Base-by-base conservation (phyloP, 2,329 filamentous ascomycete genomes). In the Colletotrichum sp. region DNA sequence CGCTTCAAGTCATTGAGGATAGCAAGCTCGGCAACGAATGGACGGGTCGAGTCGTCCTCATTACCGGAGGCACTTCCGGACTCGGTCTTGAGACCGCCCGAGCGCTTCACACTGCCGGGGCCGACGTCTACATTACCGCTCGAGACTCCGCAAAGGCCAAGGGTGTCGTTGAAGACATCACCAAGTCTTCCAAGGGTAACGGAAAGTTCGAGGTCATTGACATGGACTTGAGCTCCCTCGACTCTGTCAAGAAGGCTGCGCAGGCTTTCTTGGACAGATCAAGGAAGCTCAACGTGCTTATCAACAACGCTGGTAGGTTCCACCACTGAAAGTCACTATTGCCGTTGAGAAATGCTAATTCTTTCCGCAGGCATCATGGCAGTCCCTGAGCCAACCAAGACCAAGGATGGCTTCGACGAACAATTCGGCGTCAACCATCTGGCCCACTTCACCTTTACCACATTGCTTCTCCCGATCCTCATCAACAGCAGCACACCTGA, bases 401-500 rank as follows among this genome's bases (percentile, higher is more conserved):
- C 77, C 12, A 49, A 24, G 2, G 80, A 81, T 26, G 80, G 79
- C 18, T 77, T 78, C 28, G 81, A 82, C 78, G 79, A 80, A 0
- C 89, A 91, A 69, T 88, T 91, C 72, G 89, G 85, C 49, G 87
- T 85, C 5, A 91, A 91, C 79, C 87, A 91, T 78, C 81, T 92
- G 2, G 85, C 82, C 9, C 88, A 90, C 78, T 92, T 91, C 82
- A 84, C 91, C 0, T 84, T 92, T 18, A 87, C 89, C 78, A 82
- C 89, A 12, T 83, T 90, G 1, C 82, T 92, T 32, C 87, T 87
- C 30, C 80, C 84, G 0, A 79, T 84, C 0, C 80, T 91, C 8
- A 80, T 90, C 0, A 78, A 83, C 0, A 83, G 84, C 6, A 78
- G 84, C 3, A 86, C 84, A 0, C 80, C 85, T 0, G 77, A 79